These are phyloP conservation scores for Ceratocystis alfenasii DNA, from an alignment of 2,329 filamentous ascomycete genomes.

Conservation along the genomic window DNA sequence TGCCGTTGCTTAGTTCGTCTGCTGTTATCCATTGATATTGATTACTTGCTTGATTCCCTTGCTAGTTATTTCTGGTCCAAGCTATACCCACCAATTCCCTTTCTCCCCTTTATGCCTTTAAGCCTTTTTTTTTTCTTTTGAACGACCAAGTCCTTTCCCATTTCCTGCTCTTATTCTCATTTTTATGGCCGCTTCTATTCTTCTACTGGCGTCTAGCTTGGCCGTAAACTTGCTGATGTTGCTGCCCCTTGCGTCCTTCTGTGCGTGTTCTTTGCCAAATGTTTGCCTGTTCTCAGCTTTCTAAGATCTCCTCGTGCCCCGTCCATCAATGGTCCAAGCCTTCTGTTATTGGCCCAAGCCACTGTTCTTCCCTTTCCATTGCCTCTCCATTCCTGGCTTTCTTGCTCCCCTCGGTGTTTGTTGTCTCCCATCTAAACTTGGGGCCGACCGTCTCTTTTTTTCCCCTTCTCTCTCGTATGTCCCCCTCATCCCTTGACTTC, in stretches of 20 bases:
- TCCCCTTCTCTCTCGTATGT: not conserved
- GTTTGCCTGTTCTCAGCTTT: not conserved
- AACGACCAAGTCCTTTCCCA: not conserved
- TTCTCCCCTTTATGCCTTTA: not conserved
- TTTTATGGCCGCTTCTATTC: not conserved
- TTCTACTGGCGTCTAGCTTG: not conserved
- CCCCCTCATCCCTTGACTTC: not conserved
- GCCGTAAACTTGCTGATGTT: conserved; percentile 5
- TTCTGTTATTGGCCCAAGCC: not conserved
- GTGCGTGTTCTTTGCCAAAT: conserved; percentile 7
- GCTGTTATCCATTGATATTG: not conserved
- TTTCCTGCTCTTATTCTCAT: not conserved
- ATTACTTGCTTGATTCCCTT: not conserved
- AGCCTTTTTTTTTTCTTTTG: not conserved
- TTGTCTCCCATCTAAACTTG: not conserved
- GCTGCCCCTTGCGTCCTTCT: conserved; percentile 1
- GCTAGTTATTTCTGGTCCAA: not conserved
- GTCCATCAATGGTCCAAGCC: not conserved
- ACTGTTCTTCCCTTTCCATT: not conserved
- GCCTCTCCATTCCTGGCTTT: not conserved
- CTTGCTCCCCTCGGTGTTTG: not conserved
- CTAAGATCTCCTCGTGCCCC: not conserved
- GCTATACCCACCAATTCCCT: not conserved
- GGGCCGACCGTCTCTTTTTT: not conserved
- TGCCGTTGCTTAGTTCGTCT: too few relatives aligned